Conservation (phyloP, 176 grass and related monocot species). For the Panicum miliaceum region DNA sequence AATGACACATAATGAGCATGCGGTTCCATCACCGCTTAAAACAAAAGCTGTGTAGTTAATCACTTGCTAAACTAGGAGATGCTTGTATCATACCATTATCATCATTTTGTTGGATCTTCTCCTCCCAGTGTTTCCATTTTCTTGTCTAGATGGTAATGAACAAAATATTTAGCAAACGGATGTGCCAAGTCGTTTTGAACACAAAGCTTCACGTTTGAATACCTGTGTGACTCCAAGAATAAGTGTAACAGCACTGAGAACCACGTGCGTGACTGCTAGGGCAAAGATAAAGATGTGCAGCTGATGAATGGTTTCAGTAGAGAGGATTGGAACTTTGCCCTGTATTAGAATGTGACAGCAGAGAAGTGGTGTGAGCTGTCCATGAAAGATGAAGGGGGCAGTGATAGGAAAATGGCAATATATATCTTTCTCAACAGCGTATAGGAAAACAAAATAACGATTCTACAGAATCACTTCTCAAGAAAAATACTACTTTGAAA, state of each 20-base stretch:
- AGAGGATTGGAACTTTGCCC: slow-evolving; percentile 78
- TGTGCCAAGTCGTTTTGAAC: neutral
- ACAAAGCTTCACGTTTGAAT: neutral
- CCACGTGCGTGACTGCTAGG: slow-evolving; percentile 74
- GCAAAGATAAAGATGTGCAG: slow-evolving; percentile 95
- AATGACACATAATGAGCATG: neutral
- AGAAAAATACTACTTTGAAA: neutral
- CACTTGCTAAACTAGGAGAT: neutral
- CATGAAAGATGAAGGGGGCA: neutral
- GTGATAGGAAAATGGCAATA: neutral
- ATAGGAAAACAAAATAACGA: neutral
- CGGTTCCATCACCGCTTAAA: neutral
- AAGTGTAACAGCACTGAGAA: slow-evolving; percentile 70
- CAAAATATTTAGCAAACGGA: slow-evolving; percentile 6
- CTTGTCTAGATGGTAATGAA: slow-evolving; percentile 47
- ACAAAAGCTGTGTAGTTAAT: neutral
- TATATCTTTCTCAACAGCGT: neutral
- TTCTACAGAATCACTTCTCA: neutral
- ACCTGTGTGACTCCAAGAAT: slow-evolving; percentile 77
- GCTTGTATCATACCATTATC: slow-evolving; percentile 37
- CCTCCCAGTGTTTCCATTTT: slow-evolving; percentile 71
- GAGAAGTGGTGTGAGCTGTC: neutral
- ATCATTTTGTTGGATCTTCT: slow-evolving; percentile 45
- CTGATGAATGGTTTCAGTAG: slow-evolving; percentile 69
- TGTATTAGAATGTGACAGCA: slow-evolving; percentile 19